phyloP scores from a whole-genome alignment of 2,329 filamentous ascomycete genomes.

The Allantophomopsis lycopodina region DNA sequence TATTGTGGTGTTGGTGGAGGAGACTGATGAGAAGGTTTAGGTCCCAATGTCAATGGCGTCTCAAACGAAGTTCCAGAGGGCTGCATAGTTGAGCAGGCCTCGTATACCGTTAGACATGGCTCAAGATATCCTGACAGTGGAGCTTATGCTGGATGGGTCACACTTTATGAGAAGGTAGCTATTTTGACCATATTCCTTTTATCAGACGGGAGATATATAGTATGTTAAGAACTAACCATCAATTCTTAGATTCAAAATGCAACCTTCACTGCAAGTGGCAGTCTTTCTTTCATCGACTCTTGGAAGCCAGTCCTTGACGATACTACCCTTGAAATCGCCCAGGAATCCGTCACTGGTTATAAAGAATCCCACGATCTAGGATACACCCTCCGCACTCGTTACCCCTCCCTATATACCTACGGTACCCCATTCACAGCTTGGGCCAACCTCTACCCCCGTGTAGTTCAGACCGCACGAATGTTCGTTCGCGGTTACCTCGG shows the following conservation, averaged over 20 bases:
- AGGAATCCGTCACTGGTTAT: conserved; percentile 45
- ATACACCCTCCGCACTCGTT: conserved; percentile 14
- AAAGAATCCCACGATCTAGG: conserved; percentile 46
- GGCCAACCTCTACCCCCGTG: conserved; percentile 52
- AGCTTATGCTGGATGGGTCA: conserved; percentile 43
- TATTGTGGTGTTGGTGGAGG: neutral
- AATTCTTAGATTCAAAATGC: conserved; percentile 32
- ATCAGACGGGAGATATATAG: no score
- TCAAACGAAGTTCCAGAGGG: conserved; percentile 36
- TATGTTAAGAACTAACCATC: neutral
- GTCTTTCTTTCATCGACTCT: conserved; percentile 38
- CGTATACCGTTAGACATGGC: conserved; percentile 46
- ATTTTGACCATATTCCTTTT: neutral
- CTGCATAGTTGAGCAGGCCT: conserved; percentile 45
- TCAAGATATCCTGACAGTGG: conserved; percentile 48
- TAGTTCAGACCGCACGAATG: conserved; percentile 45
- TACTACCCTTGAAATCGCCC: conserved; percentile 39
- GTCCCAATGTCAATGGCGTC: conserved; percentile 41
- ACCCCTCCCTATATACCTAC: conserved; percentile 32
- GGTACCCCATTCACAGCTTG: conserved; percentile 38
- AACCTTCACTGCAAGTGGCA: conserved; percentile 36
- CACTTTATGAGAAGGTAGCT: conserved; percentile 27
- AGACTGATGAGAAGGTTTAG: conserved; percentile 16
- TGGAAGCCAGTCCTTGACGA: conserved; percentile 45
- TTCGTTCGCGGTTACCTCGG: conserved; percentile 50